Percentiles rank a stretch among this genome's conserved stretches.
Evolutionary conservation across 1,284 basidiomycete species (phyloP).

Genomic region (Paramarasmius palmivorus): DNA sequence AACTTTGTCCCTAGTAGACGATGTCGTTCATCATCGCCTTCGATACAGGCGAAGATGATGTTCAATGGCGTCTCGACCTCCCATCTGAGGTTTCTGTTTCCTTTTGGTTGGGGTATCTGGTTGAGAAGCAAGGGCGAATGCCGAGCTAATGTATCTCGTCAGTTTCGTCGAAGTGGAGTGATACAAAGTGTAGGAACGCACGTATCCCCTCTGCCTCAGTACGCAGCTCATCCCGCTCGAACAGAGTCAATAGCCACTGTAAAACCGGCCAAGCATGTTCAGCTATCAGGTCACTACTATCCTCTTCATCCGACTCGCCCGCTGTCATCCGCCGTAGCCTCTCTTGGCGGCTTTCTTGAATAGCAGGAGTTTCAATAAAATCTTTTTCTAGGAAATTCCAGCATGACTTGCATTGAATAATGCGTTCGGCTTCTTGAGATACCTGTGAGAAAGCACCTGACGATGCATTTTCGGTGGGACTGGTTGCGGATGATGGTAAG

Average conservation of each 20-base stretch:
- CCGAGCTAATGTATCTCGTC: conserved; percentile 35
- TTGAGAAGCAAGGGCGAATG: conserved; percentile 60
- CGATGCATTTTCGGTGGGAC: conserved; percentile 23
- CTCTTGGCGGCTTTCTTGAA: conserved; percentile 4
- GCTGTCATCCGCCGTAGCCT: conserved; percentile 21
- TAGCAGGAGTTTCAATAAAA: conserved; percentile 41
- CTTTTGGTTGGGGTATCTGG: conserved; percentile 65
- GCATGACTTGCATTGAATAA: conserved; percentile 53
- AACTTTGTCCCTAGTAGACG: conserved; percentile 50
- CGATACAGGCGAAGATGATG: conserved; percentile 51
- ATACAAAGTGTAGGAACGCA: conserved; percentile 24
- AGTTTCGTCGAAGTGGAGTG: conserved; percentile 5
- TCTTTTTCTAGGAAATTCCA: conserved; percentile 62
- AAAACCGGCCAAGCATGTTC: conserved; percentile 65
- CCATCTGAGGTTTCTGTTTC: conserved; percentile 49
- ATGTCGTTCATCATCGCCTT: conserved; percentile 39
- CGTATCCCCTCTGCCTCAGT: conserved; percentile 32
- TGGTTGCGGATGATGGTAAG: conserved; percentile 51
- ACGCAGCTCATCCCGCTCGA: conserved; percentile 60
- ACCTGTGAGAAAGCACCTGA: conserved; percentile 58
- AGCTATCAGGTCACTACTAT: conserved; percentile 39
- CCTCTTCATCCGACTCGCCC: conserved; percentile 24
- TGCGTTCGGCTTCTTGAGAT: conserved; percentile 50
- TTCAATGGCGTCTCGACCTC: conserved; percentile 58
- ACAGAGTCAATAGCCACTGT: conserved; percentile 62